phyloP scores from a whole-genome alignment of 176 grass and related monocot genomes.

The Eleusine coracana region DNA sequence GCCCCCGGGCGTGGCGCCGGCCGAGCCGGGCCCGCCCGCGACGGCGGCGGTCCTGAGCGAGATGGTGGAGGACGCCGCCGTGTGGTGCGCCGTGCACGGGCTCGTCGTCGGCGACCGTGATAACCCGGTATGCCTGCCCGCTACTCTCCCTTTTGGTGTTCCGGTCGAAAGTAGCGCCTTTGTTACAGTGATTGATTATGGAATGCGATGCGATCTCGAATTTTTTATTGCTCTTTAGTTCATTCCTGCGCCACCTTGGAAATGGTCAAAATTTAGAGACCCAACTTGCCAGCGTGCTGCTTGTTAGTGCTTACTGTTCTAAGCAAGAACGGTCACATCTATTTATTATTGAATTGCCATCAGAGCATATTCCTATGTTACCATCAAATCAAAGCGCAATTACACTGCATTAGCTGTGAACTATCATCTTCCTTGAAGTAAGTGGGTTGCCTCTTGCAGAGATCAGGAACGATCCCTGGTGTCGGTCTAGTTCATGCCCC shows the following conservation, averaged over 20 bases:
- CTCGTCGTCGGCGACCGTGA: slow-evolving; percentile 71
- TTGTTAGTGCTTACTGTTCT: neutral
- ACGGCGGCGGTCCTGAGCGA: slow-evolving; percentile 28
- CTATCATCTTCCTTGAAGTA: neutral
- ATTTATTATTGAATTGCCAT: neutral
- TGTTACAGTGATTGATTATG: neutral
- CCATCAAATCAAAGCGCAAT: neutral
- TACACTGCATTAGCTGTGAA: neutral
- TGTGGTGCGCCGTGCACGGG: slow-evolving; percentile 68
- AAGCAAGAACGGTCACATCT: neutral
- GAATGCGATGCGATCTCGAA: neutral
- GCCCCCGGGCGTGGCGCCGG: slow-evolving; percentile 9
- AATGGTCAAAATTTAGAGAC: neutral
- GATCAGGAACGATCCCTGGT: slow-evolving; percentile 75
- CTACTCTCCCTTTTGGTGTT: neutral
- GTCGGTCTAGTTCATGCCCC: slow-evolving; percentile 92
- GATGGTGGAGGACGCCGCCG: slow-evolving; percentile 52
- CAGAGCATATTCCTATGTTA: neutral
- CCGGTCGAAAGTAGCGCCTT: neutral
- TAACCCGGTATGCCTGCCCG: slow-evolving; percentile 36
- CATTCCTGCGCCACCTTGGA: neutral
- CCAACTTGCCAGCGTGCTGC: neutral
- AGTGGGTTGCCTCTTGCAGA: slow-evolving; percentile 49
- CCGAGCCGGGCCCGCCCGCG: slow-evolving; percentile 2
- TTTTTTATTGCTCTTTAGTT: no score